phyloP scores from a whole-genome alignment of 2,329 filamentous ascomycete species.

The Colletotrichum endophyticum region DNA sequence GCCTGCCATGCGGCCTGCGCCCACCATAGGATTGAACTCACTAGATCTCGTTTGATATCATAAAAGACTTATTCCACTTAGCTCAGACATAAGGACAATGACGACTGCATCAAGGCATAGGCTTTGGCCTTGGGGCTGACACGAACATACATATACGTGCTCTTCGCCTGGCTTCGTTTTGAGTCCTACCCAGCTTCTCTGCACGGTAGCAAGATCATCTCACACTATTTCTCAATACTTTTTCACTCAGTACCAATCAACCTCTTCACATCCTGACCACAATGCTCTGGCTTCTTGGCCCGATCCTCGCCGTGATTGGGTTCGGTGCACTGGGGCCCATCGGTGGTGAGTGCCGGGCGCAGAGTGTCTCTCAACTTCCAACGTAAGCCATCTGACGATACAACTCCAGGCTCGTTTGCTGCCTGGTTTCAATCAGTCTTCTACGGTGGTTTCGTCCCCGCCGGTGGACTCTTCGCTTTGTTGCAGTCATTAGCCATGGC shows the following conservation, averaged over 20 bases:
- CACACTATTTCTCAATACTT: too few species aligned
- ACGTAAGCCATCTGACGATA: not conserved
- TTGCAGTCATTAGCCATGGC: accelerated
- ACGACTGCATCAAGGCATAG: too few species aligned
- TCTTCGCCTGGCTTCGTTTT: too few species aligned
- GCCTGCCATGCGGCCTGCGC: accelerated
- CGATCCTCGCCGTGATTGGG: not conserved
- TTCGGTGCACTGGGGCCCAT: not conserved
- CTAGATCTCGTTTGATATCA: accelerated
- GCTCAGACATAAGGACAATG: too few species aligned
- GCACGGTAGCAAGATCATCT: too few species aligned
- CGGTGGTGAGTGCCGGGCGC: not conserved
- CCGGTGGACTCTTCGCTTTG: accelerated
- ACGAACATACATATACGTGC: too few species aligned
- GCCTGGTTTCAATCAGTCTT: not conserved
- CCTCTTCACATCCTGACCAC: too few species aligned
- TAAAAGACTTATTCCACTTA: not conserved
- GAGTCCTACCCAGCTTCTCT: too few species aligned
- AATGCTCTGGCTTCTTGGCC: not conserved
- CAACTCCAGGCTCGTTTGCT: not conserved
- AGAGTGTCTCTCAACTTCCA: too few species aligned
- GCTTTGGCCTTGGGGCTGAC: too few species aligned
- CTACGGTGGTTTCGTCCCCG: not conserved
- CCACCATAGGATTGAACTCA: not conserved
- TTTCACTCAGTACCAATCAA: too few species aligned